Base-by-base conservation (phyloP, 768 basidiomycete genomes). In the Hypholoma sublateritium region DNA sequence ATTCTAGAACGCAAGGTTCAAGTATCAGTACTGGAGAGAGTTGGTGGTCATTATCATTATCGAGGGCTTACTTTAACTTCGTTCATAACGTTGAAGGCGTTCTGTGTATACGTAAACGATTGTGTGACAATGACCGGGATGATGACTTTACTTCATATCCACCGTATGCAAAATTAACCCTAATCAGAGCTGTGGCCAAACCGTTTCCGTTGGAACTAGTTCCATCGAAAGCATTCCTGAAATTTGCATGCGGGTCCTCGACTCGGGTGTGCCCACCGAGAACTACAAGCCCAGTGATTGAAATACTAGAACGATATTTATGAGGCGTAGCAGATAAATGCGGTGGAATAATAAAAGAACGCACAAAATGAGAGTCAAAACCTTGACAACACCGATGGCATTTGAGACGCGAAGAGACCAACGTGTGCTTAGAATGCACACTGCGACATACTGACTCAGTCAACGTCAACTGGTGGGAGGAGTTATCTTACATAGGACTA, bases 281-380 rank as follows among this genome's bases (percentile, higher is more conserved):
- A 8, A 87, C 87, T 21, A 81, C 82, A 72, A 84, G 80, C 62
- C 81, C 80, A 4, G 83, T 79, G 41, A 86, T 67, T 1, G 84
- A 78, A 43, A 88, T 70, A 42, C 73, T 75, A 55, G 32, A 41
- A 8, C 3, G 32, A 51, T 4, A 17, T 2, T 19, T 35, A 16
- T 25, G 36, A 45, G 17, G 25, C 24, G 9, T 4, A 5, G 28
- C 28, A 5, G 1, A 32, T 32, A 32, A 32, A 32, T 32, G 28
- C 1, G 9, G 28, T 5, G 0, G 35, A 21, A 22, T 21, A 1
- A 8, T 19, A 24, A 8, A 45, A 28, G 24, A 34, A 59, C 68
- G 16, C 54, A 72, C 70, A 73, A 71, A 25, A 72, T 44, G 32
- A 73, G 65, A 4, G 68, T 70, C 2, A 65, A 7, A 7, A 74